These are phyloP conservation scores for Candolleomyces eurysporus DNA, from an alignment of 768 basidiomycete species.

Conservation along the genomic window DNA sequence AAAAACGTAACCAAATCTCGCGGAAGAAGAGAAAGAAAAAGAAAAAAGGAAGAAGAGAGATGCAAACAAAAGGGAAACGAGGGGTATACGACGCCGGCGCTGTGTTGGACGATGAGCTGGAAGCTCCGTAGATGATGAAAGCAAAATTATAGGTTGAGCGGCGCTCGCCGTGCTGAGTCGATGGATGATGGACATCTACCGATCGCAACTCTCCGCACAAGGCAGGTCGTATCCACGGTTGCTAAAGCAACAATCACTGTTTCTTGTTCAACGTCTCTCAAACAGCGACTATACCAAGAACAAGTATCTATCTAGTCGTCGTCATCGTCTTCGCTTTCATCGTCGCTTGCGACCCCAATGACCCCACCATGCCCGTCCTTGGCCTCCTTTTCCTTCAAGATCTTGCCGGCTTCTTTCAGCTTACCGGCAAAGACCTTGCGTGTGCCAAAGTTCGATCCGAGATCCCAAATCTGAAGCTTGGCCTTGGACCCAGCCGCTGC, in stretches of 20 bases:
- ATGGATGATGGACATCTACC: neutral
- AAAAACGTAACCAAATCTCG: neutral
- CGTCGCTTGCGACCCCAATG: conserved; percentile 65
- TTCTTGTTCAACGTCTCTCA: neutral
- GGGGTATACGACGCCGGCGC: conserved; percentile 9
- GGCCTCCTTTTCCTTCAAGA: conserved; percentile 58
- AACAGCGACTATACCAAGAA: neutral
- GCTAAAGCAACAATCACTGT: conserved; percentile 6
- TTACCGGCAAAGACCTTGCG: conserved; percentile 82
- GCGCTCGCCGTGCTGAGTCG: neutral
- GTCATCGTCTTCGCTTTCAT: conserved; percentile 62
- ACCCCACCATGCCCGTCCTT: conserved; percentile 54
- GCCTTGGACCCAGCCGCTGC: conserved; percentile 95
- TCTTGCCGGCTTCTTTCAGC: conserved; percentile 68
- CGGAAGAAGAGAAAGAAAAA: neutral
- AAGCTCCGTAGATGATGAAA: neutral
- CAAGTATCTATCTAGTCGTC: conserved; percentile 21
- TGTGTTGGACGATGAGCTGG: conserved; percentile 7
- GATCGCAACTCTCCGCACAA: neutral
- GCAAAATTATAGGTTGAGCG: neutral
- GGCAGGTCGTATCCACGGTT: conserved; percentile 8
- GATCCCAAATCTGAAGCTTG: conserved; percentile 94
- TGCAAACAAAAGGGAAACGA: neutral
- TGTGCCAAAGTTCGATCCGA: conserved; percentile 78
- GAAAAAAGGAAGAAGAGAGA: neutral